Evolutionary conservation across 805 yeast species (phyloP), one percentile per base, ranked within the genome.

Genomic region (Metschnikowia proteae): DNA sequence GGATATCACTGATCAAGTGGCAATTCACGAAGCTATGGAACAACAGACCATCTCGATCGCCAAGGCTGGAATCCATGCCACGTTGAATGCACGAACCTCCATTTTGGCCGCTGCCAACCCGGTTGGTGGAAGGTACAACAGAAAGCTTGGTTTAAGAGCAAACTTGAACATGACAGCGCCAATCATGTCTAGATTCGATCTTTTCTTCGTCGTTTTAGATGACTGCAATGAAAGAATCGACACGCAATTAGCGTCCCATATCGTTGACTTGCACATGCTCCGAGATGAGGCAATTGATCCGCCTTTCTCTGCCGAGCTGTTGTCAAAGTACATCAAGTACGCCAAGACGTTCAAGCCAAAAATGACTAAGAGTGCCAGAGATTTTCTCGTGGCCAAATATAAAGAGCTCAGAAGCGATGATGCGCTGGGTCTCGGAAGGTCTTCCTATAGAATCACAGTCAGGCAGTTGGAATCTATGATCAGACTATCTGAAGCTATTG

Each of bases 11-110:
- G 98, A 94, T 69, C 98, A 94, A 70, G 98, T 94, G 47, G 98
- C 98, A 3, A 92, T 94, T 72, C 99, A 94, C 71, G 99, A 94
- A 73, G 99, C 98, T 25, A 94, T 94, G 99, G 99, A 94, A 77
- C 99, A 94, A 71, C 99, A 94, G 68, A 94, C 99, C 0, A 94
- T 94, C 57, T 91, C 97, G 11, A 94, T 94, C 61, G 97, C 99
- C 8, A 94, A 94, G 66, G 99, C 99, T 0, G 99, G 99, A 62
- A 94, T 94, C 55, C 97, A 94, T 63, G 98, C 99, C 1, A 94
- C 99, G 0, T 74, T 94, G 60, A 94, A 94, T 66, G 99, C 99
- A 1, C 80, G 99, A 62, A 89, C 99, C 0, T 89, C 97, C 0
- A 94, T 94, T 59, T 71, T 94, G 43, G 99, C 99, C 0, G 98